Conservation (phyloP, 768 basidiomycete genomes). For the Megacollybia marginata region DNA sequence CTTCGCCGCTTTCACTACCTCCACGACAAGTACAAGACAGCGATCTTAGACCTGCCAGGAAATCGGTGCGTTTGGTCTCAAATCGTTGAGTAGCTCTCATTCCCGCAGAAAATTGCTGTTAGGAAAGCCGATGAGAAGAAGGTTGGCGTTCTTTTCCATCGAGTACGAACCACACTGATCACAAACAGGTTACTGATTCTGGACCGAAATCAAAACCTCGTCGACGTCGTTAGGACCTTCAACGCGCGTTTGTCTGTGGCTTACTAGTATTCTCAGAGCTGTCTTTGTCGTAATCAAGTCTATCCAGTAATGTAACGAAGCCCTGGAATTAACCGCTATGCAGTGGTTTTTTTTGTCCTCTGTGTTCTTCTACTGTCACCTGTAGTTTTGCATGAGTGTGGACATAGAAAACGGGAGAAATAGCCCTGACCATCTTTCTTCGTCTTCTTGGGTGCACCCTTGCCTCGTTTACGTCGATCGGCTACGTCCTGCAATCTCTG, state of each 20-base stretch:
- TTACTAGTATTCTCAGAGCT: too few species aligned
- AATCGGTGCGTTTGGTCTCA: background rate
- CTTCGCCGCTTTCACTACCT: too few species aligned
- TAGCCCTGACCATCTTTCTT: conserved; percentile 50
- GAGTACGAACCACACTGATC: background rate
- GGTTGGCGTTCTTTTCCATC: background rate
- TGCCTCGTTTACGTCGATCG: conserved; percentile 65
- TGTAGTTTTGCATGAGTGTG: conserved; percentile 12
- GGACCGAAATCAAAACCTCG: background rate
- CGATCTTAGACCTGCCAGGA: background rate
- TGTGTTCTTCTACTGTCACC: conserved; percentile 46
- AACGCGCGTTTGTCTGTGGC: too few species aligned
- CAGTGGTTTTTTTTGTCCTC: conserved; percentile 23
- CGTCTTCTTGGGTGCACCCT: conserved; percentile 78
- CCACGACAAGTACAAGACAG: background rate
- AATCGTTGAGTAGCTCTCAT: background rate
- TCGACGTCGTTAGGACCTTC: background rate
- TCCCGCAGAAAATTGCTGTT: background rate
- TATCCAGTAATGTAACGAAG: too few species aligned
- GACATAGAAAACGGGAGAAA: background rate
- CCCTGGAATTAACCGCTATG: too few species aligned
- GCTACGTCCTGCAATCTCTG: conserved; percentile 64
- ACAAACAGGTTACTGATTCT: background rate
- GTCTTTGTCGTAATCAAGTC: too few species aligned
- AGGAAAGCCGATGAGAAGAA: background rate